Base-by-base conservation (phyloP, 2,329 filamentous ascomycete species). In the Teratosphaeria pseudoeucalypti region DNA sequence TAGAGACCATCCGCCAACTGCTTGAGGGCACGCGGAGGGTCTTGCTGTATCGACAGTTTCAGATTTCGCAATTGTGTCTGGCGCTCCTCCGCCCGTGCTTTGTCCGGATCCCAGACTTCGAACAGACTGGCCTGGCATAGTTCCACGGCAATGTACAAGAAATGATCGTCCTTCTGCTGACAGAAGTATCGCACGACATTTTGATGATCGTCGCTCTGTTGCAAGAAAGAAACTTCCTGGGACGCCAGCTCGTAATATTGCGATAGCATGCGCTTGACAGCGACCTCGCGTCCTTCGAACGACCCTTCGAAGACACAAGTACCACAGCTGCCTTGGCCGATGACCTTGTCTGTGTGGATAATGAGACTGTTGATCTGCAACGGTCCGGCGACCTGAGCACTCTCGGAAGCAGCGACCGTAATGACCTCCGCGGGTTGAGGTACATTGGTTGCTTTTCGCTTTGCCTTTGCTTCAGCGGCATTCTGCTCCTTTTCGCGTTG, bases 161-260 rank as follows among this genome's bases (percentile, higher is more conserved):
- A 99, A 19, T 89, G 89, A 39, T 89, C 84, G 11, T 90, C 90
- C 67, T 89, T 86, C 68, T 96, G 89, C 68, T 96, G 92, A 55
- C 92, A 91, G 70, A 90, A 96, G 71, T 99, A 99, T 47, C 92
- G 90, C 64, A 99, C 95, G 52, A 99, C 92, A 72, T 99, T 97
- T 12, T 88, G 87, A 69, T 99, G 94, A 68, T 96, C 89, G 66
- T 99, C 94, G 69, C 92, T 96, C 73, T 96, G 91, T 61, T 95
- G 83, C 11, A 99, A 77, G 57, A 97, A 79, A 61, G 88, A 88
- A 1, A 96, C 95, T 75, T 99, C 94, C 68, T 96, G 91, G 11
- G 90, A 91, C 0, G 94, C 94, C 66, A 99, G 89, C 64, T 96
- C 92, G 71, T 92, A 96, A 68, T 96, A 96, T 66, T 96, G 90